These are phyloP conservation scores for Lipomyces kockii DNA, from an alignment of 805 yeast species.

Conservation along the genomic window DNA sequence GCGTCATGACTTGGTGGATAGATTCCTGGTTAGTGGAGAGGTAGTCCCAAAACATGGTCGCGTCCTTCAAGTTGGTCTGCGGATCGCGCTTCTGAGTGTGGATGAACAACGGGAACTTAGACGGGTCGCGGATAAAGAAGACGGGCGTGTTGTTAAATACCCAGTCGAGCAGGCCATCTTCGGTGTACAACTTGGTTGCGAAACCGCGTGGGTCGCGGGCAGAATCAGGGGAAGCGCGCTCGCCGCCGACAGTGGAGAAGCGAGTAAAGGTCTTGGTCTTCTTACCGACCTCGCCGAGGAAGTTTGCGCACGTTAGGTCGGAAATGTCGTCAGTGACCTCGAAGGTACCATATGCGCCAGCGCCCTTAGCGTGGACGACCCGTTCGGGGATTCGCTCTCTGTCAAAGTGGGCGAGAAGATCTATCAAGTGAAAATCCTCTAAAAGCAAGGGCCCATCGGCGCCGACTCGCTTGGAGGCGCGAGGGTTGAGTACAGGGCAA, in stretches of 20 bases:
- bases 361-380: slow-evolving; percentile 70
- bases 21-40: slow-evolving; percentile 59
- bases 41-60: slow-evolving; percentile 63
- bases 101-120: slow-evolving; percentile 66
- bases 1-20: slow-evolving; percentile 60
- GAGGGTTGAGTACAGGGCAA: slow-evolving; percentile 60
- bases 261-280: slow-evolving; percentile 67
- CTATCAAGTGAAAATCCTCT: slow-evolving; percentile 63
- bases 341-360: slow-evolving; percentile 64
- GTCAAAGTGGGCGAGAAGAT: slow-evolving; percentile 62
- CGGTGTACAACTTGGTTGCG: slow-evolving; percentile 66
- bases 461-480: slow-evolving; percentile 59
- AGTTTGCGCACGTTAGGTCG: slow-evolving; percentile 54
- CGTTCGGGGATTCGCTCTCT: slow-evolving; percentile 70
- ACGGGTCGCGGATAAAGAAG: slow-evolving; percentile 66
- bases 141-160: slow-evolving; percentile 75
- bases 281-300: slow-evolving; percentile 73
- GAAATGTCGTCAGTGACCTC: slow-evolving; percentile 62
- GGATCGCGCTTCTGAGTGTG: slow-evolving; percentile 76
- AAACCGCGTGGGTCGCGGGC: slow-evolving; percentile 75
- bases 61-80: slow-evolving; percentile 61
- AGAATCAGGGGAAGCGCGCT: slow-evolving; percentile 66
- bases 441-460: slow-evolving; percentile 60
- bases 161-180: slow-evolving; percentile 72
- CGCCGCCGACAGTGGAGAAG: slow-evolving; percentile 74